These are phyloP conservation scores for Fusarium siculi DNA, from an alignment of 2,329 filamentous ascomycete genomes.

Conservation along the genomic window DNA sequence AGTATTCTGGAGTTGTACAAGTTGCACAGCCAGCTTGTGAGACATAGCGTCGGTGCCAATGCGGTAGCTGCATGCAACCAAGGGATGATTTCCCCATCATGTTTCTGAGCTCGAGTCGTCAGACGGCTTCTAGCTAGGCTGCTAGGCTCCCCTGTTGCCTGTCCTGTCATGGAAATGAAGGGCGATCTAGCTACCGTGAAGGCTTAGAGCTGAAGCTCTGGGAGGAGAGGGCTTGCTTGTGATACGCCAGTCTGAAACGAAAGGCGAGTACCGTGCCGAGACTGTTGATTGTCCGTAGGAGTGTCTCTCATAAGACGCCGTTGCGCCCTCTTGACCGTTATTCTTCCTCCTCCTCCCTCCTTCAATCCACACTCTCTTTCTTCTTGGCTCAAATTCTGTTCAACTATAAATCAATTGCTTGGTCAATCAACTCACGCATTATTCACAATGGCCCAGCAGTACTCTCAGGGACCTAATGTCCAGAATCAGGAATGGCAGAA, in stretches of 20 bases:
- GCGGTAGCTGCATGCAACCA: constrained; percentile 1
- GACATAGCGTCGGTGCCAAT: constrained; percentile 2
- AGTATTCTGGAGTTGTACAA: constrained; percentile 13
- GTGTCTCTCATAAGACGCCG: constrained; percentile 19
- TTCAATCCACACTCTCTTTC: neutral
- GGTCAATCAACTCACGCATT: neutral
- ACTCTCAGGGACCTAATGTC: constrained; percentile 42
- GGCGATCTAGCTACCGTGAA: constrained; percentile 18
- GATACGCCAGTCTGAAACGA: constrained; percentile 17
- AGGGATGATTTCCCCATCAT: neutral
- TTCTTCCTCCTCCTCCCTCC: neutral
- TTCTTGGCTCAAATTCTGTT: neutral
- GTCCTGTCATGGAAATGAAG: constrained; percentile 39
- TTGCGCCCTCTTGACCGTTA: neutral
- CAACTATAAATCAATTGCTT: neutral
- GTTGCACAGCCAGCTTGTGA: constrained; percentile 34
- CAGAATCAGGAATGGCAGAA: constrained; percentile 51
- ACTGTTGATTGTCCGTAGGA: constrained; percentile 12
- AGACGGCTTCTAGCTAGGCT: constrained; percentile 27
- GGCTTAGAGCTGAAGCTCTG: constrained; percentile 23
- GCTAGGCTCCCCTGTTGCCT: constrained; percentile 32
- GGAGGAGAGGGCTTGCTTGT: constrained; percentile 2
- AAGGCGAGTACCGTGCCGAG: constrained; percentile 17
- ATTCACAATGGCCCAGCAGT: constrained; percentile 42
- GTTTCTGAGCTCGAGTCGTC: constrained; percentile 15